A percentile compares a stretch with the other conserved stretches of the same genome.
phyloP scores from a whole-genome alignment of 2,329 filamentous ascomycete genomes.

The Fusarium sp. region DNA sequence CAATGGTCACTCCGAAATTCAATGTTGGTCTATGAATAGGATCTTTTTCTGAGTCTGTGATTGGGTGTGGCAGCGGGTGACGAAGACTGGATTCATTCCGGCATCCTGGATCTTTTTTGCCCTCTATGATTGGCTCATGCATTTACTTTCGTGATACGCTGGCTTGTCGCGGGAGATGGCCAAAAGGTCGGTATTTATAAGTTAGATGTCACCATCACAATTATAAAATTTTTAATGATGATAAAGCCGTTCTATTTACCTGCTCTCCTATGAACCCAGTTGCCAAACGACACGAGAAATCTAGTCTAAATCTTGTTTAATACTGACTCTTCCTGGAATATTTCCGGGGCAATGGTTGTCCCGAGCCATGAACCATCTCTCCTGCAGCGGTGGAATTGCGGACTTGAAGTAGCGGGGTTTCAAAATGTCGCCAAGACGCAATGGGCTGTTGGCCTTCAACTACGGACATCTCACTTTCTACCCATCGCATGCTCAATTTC shows the following conservation, averaged over 20 bases:
- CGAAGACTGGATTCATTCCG: background rate
- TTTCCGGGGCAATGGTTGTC: background rate
- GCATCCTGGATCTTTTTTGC: background rate
- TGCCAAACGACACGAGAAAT: background rate
- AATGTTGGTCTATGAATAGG: background rate
- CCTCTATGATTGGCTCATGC: background rate
- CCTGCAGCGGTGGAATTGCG: background rate
- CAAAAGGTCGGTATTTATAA: background rate
- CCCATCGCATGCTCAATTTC: slow-evolving; percentile 46
- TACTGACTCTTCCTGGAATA: background rate
- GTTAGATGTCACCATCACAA: background rate
- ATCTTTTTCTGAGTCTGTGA: background rate
- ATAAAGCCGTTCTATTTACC: background rate
- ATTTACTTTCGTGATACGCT: background rate
- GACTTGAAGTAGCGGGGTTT: background rate
- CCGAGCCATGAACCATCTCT: background rate
- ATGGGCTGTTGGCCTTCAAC: background rate
- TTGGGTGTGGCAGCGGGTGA: background rate
- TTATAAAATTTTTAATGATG: no score
- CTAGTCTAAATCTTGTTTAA: background rate
- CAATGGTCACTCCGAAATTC: background rate
- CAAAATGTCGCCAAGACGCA: background rate
- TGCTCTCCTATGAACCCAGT: background rate
- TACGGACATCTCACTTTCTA: slow-evolving; percentile 13
- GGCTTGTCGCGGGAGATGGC: background rate